A percentile compares a stretch with the other conserved stretches of the same genome.
These are phyloP conservation scores for Fusarium drepaniforme DNA, from an alignment of 2,329 filamentous ascomycete species.

Conservation along the genomic window DNA sequence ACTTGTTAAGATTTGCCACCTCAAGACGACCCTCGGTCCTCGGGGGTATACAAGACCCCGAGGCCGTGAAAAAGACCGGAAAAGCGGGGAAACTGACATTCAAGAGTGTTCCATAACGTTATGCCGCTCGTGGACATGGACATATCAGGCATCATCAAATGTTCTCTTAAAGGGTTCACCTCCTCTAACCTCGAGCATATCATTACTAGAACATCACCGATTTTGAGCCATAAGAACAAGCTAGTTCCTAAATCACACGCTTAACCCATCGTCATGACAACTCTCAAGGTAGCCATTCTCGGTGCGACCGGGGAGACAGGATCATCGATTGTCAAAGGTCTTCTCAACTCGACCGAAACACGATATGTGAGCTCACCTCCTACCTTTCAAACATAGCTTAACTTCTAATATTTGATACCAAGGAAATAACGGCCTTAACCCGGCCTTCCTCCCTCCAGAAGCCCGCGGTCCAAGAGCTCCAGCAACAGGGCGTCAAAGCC, in stretches of 20 bases:
- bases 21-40: background rate
- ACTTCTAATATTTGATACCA: no score
- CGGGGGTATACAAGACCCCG: background rate
- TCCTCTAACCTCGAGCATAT: no score
- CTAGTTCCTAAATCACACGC: background rate
- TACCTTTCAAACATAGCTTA: no score
- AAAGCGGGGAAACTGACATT: background rate
- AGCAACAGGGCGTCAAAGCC: constrained; percentile 57
- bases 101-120: no score
- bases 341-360: constrained; percentile 46
- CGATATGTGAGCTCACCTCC: constrained; percentile 38
- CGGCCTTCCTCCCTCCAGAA: constrained; percentile 61
- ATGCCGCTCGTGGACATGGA: no score
- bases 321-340: constrained; percentile 51
- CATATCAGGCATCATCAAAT: background rate
- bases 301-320: constrained; percentile 60
- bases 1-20: no score
- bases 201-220: background rate
- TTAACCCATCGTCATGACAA: background rate
- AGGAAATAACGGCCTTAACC: constrained; percentile 61
- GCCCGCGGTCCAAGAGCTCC: constrained; percentile 54
- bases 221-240: background rate
- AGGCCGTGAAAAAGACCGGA: background rate
- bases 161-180: background rate
- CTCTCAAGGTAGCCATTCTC: constrained; percentile 47